Percentiles rank a stretch among this genome's conserved stretches.
phyloP scores from a whole-genome alignment of 768 basidiomycete genomes.

The Tulasnella sp. region DNA sequence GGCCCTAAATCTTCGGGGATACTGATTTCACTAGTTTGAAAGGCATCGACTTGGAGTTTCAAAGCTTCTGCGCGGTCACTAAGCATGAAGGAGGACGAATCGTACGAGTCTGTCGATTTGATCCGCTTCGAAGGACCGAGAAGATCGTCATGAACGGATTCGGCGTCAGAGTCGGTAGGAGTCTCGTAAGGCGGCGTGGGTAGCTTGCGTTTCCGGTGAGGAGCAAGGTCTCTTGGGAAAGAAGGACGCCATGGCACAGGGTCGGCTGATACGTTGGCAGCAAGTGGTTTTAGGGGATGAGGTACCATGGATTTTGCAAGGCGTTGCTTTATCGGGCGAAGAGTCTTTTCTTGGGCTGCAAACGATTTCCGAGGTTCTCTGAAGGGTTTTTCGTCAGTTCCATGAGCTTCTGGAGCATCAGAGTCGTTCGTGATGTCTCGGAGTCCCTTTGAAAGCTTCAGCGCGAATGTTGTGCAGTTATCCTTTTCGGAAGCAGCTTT shows the following conservation, averaged over 20 bases:
- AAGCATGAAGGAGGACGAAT: slow-evolving; percentile 10
- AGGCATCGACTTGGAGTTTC: background rate
- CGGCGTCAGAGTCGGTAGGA: background rate
- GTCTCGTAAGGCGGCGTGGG: background rate
- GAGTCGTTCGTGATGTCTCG: background rate
- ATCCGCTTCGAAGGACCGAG: background rate
- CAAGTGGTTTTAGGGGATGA: background rate
- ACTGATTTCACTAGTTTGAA: background rate
- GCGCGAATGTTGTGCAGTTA: background rate
- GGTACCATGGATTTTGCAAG: background rate
- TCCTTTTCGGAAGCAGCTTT: background rate
- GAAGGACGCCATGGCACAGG: slow-evolving; percentile 2
- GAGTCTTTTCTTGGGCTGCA: background rate
- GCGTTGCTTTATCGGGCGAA: background rate
- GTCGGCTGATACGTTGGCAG: background rate
- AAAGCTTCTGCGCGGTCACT: slow-evolving; percentile 7
- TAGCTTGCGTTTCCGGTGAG: background rate
- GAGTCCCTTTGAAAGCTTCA: background rate
- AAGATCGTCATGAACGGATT: background rate
- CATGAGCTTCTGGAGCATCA: background rate
- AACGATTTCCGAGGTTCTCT: background rate
- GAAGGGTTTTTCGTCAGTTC: background rate
- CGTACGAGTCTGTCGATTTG: slow-evolving; percentile 1
- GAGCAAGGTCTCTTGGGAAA: background rate
- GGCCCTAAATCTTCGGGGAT: background rate